A percentile compares a stretch with the other conserved stretches of the same genome.
phyloP scores from a whole-genome alignment of 78 protist species.

The Emiliania huxleyi region DNA sequence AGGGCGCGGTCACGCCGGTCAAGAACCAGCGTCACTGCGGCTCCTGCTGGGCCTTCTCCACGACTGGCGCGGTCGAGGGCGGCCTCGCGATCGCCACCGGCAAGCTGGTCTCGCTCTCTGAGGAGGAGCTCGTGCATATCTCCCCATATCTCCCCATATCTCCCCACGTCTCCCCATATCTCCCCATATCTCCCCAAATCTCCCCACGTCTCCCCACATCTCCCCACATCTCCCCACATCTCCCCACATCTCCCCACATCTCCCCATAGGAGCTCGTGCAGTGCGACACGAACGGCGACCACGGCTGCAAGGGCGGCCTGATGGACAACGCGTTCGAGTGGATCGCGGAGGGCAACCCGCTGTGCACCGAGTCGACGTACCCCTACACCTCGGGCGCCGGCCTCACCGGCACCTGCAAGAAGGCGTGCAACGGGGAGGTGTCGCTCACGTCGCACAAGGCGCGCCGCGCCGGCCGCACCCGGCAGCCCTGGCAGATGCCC shows the following conservation, averaged over 20 bases:
- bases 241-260: too few species aligned
- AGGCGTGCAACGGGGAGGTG: slow-evolving; percentile 20
- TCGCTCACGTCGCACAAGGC: slow-evolving; percentile 51
- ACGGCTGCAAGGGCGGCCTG: slow-evolving; percentile 69
- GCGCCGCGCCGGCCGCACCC: too few species aligned
- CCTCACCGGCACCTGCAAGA: slow-evolving; percentile 26
- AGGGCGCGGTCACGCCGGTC: slow-evolving; percentile 72
- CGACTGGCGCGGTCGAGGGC: slow-evolving; percentile 51
- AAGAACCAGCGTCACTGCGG: slow-evolving; percentile 76
- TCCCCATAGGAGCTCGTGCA: slow-evolving; percentile 64
- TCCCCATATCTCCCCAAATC: too few species aligned
- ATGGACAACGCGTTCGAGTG: slow-evolving; percentile 62
- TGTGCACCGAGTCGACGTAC: slow-evolving; percentile 78
- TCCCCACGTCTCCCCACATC: too few species aligned
- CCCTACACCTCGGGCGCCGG: slow-evolving; percentile 81
- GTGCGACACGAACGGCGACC: slow-evolving; percentile 50
- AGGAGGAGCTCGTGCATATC: slow-evolving; percentile 72
- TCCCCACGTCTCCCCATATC: too few species aligned
- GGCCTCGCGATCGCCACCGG: slow-evolving; percentile 44
- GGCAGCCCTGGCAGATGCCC: neutral
- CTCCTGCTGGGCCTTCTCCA: slow-evolving; percentile 84
- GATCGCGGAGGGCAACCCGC: slow-evolving; percentile 60
- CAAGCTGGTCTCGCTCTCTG: slow-evolving; percentile 36
- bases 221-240: too few species aligned
- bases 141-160: too few species aligned